Base-by-base conservation (phyloP, 1,284 basidiomycete species). In the Malassezia dermatis region DNA sequence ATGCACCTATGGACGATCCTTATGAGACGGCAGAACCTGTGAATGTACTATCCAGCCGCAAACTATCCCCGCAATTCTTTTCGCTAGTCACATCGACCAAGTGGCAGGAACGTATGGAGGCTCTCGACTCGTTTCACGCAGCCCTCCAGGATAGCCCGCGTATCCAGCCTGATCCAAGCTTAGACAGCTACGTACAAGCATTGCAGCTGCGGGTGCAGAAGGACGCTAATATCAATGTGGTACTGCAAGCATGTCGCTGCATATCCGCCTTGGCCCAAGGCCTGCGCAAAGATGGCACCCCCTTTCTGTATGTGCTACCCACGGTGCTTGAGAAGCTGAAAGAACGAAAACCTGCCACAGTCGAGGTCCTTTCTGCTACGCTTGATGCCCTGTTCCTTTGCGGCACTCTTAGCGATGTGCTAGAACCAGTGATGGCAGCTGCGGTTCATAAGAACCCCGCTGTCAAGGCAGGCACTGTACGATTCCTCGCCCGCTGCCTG, bases 211-310 rank as follows among this genome's bases (percentile, higher is more conserved):
- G 88, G 57, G 84, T 96, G 65, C 83, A 87, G 53, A 83, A 83
- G 61, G 94, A 99, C 74, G 86, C 89, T 27, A 98, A 98, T 75
- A 86, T 98, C 69, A 89, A 89, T 66, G 96, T 94, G 71, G 93
- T 96, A 48, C 86, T 89, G 68, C 81, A 83, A 31, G 89, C 90
- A 0, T 86, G 90, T 21, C 83, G 83, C 49, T 86, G 89, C 65
- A 77, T 96, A 59, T 89, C 93, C 65, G 84, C 82, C 5, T 78
- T 98, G 42, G 89, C 90, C 4, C 86, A 84, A 64, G 89, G 87
- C 15, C 78, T 96, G 65, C 71, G 71, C 5, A 77, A 81, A 2
- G 66, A 76, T 10, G 96, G 96, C 74, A 84, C 81, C 13, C 81
- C 82, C 67, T 86, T 86, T 71, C 81, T 85, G 51, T 78, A 78